Base-by-base conservation (phyloP, 805 yeast genomes). In the Lachancea nothofagi region DNA sequence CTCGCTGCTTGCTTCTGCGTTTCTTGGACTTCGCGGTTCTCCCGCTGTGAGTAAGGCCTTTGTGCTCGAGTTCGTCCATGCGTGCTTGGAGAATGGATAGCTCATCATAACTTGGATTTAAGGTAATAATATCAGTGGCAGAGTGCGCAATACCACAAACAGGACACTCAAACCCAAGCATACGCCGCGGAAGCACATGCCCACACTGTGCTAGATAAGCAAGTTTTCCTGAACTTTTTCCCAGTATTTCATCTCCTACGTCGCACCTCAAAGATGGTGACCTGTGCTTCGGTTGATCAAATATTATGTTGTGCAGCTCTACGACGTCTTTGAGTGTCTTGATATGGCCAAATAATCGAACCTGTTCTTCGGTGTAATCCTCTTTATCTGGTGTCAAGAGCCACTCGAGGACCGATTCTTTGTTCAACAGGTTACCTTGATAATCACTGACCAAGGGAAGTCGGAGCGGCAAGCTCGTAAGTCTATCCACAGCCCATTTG, bases 371-470 rank as follows among this genome's bases (percentile, higher is more conserved):
- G 29, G 46, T 42, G 35, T 58, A 49, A 23, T 50, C 50, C 18
- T 61, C 63, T 27, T 56, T 55, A 9, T 65, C 61, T 3, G 44
- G 48, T 21, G 53, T 49, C 29, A 83, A 47, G 4, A 87, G 54
- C 54, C 71, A 67, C 49, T 80, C 80, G 5, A 87, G 51, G 0
- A 83, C 55, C 21, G 78, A 60, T 42, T 78, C 83, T 45, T 83
- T 83, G 47, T 80, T 75, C 57, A 71, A 83, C 4, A 87, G 51
- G 22, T 66, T 55, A 0, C 96, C 96, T 36, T 63, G 63, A 53
- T 68, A 79, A 58, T 87, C 95, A 24, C 85, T 72, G 1, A 82
- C 81, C 1, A 84, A 62, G 0, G 81, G 82, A 4, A 51, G 51
- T n/a, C 49, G 45, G 14, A 85, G 65, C 48, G 47, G 67, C 42